phyloP scores from a whole-genome alignment of 164 flowering plant genomes.

The Taxillus chinensis region DNA sequence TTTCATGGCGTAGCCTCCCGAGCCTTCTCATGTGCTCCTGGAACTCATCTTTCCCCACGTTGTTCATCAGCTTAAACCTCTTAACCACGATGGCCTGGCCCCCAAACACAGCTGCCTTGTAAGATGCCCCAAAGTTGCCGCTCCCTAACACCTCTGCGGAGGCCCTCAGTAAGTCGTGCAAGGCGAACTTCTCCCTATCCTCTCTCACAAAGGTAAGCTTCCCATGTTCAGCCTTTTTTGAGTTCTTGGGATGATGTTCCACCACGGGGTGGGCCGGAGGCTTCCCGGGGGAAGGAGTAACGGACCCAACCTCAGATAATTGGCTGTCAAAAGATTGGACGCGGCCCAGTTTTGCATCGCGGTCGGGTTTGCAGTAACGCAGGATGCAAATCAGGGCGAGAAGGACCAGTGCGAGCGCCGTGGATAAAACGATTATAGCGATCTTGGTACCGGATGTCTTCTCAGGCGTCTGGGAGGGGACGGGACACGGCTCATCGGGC shows the following conservation, averaged over 20 bases:
- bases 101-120: slow-evolving; percentile 33
- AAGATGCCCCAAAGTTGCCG: slow-evolving; percentile 57
- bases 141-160: slow-evolving; percentile 56
- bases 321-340: neutral
- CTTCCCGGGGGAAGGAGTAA: too few relatives aligned
- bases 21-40: slow-evolving; percentile 40
- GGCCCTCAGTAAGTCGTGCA: slow-evolving; percentile 43
- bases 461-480: neutral
- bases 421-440: neutral
- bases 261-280: neutral
- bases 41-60: slow-evolving; percentile 38
- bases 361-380: neutral
- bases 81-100: slow-evolving; percentile 43
- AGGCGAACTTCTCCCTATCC: slow-evolving; percentile 34
- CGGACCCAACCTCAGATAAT: neutral
- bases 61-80: slow-evolving; percentile 44
- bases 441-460: neutral
- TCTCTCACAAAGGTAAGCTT: slow-evolving; percentile 30
- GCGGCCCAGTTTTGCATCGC: neutral
- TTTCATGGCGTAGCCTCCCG: slow-evolving; percentile 38
- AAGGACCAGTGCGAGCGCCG: neutral
- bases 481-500: slow-evolving; percentile 17
- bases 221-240: slow-evolving; percentile 14
- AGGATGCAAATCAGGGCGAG: neutral
- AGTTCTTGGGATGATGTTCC: neutral